A percentile compares a stretch with the other conserved stretches of the same genome.
phyloP scores from a whole-genome alignment of 78 protist species.

The Dictyostelium firmibasis region DNA sequence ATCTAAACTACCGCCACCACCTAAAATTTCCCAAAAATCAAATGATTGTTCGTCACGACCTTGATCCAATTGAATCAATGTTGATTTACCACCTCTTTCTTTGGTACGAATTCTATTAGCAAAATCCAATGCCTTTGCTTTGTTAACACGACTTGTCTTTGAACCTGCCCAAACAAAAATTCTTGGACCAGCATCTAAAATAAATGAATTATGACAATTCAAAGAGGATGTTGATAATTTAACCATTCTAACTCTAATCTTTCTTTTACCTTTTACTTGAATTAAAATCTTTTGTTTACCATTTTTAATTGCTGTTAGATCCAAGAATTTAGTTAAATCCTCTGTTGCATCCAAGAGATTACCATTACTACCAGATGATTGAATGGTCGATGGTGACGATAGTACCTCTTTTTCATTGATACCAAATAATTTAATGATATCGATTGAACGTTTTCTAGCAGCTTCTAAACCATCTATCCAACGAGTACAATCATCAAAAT shows the following conservation, averaged over 20 bases:
- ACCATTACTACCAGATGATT: neutral
- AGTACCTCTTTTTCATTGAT: constrained; percentile 34
- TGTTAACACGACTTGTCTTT: constrained; percentile 62
- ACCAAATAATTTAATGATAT: constrained; percentile 64
- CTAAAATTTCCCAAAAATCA: constrained; percentile 69
- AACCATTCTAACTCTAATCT: constrained; percentile 34
- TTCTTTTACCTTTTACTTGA: constrained; percentile 84
- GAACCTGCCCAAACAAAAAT: constrained; percentile 77
- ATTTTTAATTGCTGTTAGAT: constrained; percentile 39
- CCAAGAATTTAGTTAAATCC: neutral
- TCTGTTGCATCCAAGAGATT: neutral
- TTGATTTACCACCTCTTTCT: constrained; percentile 77
- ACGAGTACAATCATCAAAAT: constrained; percentile 61
- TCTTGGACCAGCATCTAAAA: constrained; percentile 77
- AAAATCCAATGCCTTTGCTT: constrained; percentile 80
- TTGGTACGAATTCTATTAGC: constrained; percentile 77
- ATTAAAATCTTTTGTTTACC: constrained; percentile 71
- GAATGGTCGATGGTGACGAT: neutral
- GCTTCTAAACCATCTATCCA: constrained; percentile 74
- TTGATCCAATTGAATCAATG: constrained; percentile 59
- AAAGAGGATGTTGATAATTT: constrained; percentile 50
- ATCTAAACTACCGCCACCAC: neutral
- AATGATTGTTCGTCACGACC: constrained; percentile 19
- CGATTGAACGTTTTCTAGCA: constrained; percentile 68
- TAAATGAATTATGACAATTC: constrained; percentile 69